Conservation (phyloP, 192 early-diverging fungal species). For the Spizellomyces sp. region DNA sequence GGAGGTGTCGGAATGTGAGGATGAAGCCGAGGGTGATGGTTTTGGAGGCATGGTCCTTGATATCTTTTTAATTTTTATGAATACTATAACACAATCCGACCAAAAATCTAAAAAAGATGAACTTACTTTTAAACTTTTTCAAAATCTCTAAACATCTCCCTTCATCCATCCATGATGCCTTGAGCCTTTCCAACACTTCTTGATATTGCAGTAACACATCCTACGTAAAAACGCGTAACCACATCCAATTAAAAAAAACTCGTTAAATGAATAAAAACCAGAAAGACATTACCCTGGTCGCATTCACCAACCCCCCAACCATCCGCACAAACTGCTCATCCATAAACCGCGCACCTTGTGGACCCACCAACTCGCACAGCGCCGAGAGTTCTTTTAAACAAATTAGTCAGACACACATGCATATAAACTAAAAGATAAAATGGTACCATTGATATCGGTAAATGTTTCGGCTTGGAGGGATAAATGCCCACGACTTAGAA, state of each 20-base stretch:
- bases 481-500: conserved; percentile 14
- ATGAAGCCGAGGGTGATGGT: conserved; percentile 29
- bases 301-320: conserved; percentile 13
- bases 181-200: conserved; percentile 19
- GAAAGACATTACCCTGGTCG: background rate
- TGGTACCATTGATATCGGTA: conserved; percentile 32
- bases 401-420: background rate
- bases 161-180: conserved; percentile 25
- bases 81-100: too few relatives aligned
- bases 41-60: conserved; percentile 17
- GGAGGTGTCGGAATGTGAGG: conserved; percentile 25
- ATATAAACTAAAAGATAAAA: background rate
- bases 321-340: conserved; percentile 39
- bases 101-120: background rate
- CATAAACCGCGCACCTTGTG: conserved; percentile 36
- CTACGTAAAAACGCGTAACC: background rate
- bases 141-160: conserved; percentile 13
- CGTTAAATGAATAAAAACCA: background rate
- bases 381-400: conserved; percentile 30
- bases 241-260: background rate
- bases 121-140: conserved; percentile 25
- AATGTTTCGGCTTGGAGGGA: conserved; percentile 37
- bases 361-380: conserved; percentile 38
- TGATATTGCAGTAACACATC: background rate
- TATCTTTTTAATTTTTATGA: background rate